Base-by-base conservation (phyloP, 495 filamentous ascomycete species). In the Aspergillus ellipticus region DNA sequence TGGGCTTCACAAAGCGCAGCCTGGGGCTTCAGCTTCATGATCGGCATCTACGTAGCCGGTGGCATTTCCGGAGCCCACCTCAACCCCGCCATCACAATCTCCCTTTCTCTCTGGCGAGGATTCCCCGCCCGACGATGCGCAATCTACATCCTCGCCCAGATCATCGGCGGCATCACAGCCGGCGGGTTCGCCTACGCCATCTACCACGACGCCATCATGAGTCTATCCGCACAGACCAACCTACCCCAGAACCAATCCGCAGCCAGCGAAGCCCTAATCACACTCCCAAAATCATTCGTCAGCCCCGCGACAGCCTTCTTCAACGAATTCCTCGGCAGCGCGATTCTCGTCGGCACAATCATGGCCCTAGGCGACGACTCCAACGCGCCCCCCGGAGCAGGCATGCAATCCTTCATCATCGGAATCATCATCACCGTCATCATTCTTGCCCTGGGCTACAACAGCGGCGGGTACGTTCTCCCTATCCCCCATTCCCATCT, bases 281-380 rank as follows among this genome's bases (percentile, higher is more conserved):
- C 41, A 65, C 60, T 28, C 59, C 65, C 20, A 17, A 58, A 53
- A 24, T 3, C 4, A 4, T 49, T 13, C 76, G 72, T n/a, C 67
- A 74, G 15, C 74, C 79, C 0, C 74, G 76, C 72, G 0, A 73
- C 74, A 26, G 76, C 79, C 24, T 84, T 83, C 60, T 82, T 84
- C 61, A 74, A 68, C n/a, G 82, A 84, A 51, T 82, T 84, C 56
- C 68, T 84, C 43, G 75, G 74, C 0, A 68, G 66, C 42, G 67
- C 79, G 0, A 69, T 84, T 41, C 62, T 83, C 0, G 63, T 98
- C 9, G 88, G 93, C 0, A 82, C 96, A 64, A 96, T 91, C 59
- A 96, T 96, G 89, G 88, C 89, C 0, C 77, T 97, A 28, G 92
- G 94, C 49, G 92, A 92, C 43, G 87, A 82, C 49, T 97, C 94